These are phyloP conservation scores for Brassica incana DNA, from an alignment of 345 rosid genomes.

Conservation along the genomic window DNA sequence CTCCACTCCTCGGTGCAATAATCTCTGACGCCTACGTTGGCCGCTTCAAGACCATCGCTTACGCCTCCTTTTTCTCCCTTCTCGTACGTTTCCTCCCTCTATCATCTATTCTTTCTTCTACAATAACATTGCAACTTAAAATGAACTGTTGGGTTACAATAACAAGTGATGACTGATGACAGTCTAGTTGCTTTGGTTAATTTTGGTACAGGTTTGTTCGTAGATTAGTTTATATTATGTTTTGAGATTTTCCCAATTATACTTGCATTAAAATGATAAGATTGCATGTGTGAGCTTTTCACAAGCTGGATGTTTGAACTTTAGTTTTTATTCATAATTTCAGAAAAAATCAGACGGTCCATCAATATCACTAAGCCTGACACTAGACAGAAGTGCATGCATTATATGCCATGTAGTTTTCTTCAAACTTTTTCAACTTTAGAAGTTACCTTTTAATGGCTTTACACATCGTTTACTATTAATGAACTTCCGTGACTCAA, in stretches of 20 bases:
- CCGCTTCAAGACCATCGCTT: conserved; percentile 56
- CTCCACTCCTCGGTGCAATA: conserved; percentile 63
- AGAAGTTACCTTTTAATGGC: not conserved
- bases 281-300: not conserved
- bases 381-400: conserved; percentile 4
- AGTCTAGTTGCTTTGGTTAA: not conserved
- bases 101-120: conserved; percentile 9
- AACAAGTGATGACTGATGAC: not conserved
- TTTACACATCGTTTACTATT: not conserved
- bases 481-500: not conserved
- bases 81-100: conserved; percentile 46
- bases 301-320: not conserved
- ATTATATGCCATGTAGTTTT: conserved; percentile 8
- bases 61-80: conserved; percentile 50
- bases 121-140: not conserved
- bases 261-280: not conserved
- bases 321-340: not conserved
- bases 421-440: not conserved
- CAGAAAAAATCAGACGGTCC: not conserved
- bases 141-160: not conserved
- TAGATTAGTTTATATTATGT: not conserved
- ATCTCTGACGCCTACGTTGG: conserved; percentile 59
- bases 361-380: conserved; percentile 6
- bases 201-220: not conserved
- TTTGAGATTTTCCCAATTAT: not conserved